phyloP scores from a whole-genome alignment of 1,284 basidiomycete species.

The Trichosporon inkin region DNA sequence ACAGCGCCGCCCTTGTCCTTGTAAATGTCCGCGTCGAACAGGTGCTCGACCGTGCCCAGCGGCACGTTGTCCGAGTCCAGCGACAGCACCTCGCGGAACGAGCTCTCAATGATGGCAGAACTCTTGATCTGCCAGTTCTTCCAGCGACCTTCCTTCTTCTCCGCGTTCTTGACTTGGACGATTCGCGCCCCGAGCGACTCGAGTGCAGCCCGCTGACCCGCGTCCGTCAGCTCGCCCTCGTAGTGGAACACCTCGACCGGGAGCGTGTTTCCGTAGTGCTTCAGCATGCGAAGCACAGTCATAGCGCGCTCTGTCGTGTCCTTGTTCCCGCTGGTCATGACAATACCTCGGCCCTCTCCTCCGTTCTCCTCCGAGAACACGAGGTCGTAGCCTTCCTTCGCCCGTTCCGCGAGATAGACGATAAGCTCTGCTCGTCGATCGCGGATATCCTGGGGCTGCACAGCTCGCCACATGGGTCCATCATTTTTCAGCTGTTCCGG shows the following conservation, averaged over 20 bases:
- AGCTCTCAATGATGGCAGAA: conserved; percentile 50
- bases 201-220: conserved; percentile 36
- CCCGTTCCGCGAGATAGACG: conserved; percentile 34
- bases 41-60: conserved; percentile 47
- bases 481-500: conserved; percentile 48
- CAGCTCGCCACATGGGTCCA: conserved; percentile 42
- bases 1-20: conserved; percentile 46
- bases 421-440: conserved; percentile 43
- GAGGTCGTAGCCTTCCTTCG: conserved; percentile 35
- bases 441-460: conserved; percentile 37
- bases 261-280: conserved; percentile 40
- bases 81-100: conserved; percentile 52
- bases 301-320: conserved; percentile 50
- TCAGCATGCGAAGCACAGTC: conserved; percentile 46
- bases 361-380: conserved; percentile 33
- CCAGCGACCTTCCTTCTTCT: conserved; percentile 39
- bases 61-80: conserved; percentile 52
- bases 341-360: conserved; percentile 2
- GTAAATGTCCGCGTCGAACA: conserved; percentile 50
- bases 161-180: conserved; percentile 33
- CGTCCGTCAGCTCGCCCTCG: conserved; percentile 46
- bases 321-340: conserved; percentile 23
- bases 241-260: conserved; percentile 53
- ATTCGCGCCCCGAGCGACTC: conserved; percentile 45
- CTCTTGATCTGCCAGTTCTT: conserved; percentile 51